These are phyloP conservation scores for Leccinum obscurum DNA, from an alignment of 768 basidiomycete genomes.

Conservation along the genomic window DNA sequence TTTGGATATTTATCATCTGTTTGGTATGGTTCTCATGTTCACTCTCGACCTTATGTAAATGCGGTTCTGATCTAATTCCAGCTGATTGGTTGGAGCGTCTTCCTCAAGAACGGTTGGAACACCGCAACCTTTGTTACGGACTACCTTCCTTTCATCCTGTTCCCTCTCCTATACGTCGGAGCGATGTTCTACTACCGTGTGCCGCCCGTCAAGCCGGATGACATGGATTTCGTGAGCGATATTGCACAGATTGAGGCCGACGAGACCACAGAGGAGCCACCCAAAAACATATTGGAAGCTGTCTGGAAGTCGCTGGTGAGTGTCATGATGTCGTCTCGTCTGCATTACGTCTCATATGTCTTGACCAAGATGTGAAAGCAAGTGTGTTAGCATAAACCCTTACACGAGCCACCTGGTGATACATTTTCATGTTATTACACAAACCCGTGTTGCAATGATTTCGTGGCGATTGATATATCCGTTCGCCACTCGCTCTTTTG, in stretches of 20 bases:
- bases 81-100: constrained; percentile 53
- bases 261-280: constrained; percentile 68
- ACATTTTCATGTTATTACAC: background rate
- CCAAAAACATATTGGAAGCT: constrained; percentile 63
- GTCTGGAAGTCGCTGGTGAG: constrained; percentile 83
- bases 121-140: constrained; percentile 75
- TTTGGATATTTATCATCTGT: constrained; percentile 47
- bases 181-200: constrained; percentile 47
- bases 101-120: constrained; percentile 54
- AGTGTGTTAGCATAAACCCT: background rate
- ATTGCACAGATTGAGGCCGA: constrained; percentile 71
- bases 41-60: background rate
- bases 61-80: constrained; percentile 35
- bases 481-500: too few relatives aligned
- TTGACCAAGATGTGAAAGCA: constrained; percentile 22
- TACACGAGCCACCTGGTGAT: background rate
- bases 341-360: constrained; percentile 2
- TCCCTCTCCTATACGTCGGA: constrained; percentile 74
- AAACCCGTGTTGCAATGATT: background rate
- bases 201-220: constrained; percentile 38
- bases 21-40: constrained; percentile 47
- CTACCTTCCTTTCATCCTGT: constrained; percentile 70
- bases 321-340: constrained; percentile 4
- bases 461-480: too few relatives aligned
- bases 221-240: constrained; percentile 85